Conservation (phyloP, 192 early-diverging fungal species). For the Rhizophagus clarus region DNA sequence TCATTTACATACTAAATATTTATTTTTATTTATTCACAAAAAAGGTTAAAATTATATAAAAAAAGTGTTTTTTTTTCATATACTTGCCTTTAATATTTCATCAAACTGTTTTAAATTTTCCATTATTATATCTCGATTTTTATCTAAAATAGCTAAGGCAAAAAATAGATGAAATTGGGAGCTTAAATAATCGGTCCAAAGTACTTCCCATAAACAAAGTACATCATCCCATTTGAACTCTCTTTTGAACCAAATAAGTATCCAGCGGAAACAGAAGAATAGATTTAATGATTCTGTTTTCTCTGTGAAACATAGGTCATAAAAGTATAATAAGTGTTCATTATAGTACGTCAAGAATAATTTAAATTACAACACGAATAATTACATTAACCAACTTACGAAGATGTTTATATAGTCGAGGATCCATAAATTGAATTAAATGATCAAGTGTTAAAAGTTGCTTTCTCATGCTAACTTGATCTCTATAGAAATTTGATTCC, state of each 20-base stretch:
- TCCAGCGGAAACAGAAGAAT: conserved; percentile 98
- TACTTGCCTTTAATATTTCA: conserved; percentile 84
- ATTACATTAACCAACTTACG: conserved; percentile 39
- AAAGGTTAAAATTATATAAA: background rate
- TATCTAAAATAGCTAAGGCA: conserved; percentile 91
- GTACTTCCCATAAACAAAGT: conserved; percentile 86
- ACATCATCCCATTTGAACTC: conserved; percentile 91
- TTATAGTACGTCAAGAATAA: background rate
- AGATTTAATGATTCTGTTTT: conserved; percentile 84
- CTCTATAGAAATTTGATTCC: conserved; percentile 86
- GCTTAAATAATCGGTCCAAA: conserved; percentile 75
- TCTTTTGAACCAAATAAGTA: conserved; percentile 95
- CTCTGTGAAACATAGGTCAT: conserved; percentile 40
- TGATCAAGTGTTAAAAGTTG: conserved; percentile 82
- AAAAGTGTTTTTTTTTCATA: background rate
- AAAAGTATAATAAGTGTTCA: background rate
- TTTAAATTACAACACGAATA: background rate
- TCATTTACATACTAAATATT: conserved; percentile 79
- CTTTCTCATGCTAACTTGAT: conserved; percentile 93
- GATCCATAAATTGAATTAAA: conserved; percentile 87
- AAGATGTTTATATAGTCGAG: conserved; percentile 80
- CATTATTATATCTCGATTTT: conserved; percentile 80
- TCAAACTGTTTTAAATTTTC: conserved; percentile 83
- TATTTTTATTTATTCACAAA: background rate
- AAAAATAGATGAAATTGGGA: conserved; percentile 91